Base-by-base conservation (phyloP, 2,329 filamentous ascomycete species). In the Nemania sp. region DNA sequence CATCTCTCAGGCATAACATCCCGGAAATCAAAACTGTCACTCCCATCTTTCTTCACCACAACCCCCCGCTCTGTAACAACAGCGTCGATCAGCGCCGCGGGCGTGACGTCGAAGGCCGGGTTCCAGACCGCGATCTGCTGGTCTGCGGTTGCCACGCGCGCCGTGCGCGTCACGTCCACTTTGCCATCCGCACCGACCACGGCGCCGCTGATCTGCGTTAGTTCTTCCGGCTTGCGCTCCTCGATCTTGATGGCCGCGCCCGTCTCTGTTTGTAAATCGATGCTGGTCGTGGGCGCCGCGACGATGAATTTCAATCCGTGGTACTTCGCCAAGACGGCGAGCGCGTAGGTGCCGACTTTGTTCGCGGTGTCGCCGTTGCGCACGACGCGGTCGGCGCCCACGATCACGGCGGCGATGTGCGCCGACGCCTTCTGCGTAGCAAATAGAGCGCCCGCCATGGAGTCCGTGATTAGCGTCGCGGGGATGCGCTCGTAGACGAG, bases 351-450 rank as follows among this genome's bases (percentile, higher is more conserved):
- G 46, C 94, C 94, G 57, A 99, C 95, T 77, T 99, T 99, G 77
- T 99, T 99, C 51, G 94, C 94, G 0, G 94, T 97, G 74, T 99
- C 94, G 24, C 94, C 94, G 66, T 99, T 99, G 45, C 91, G 89
- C 26, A 93, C 94, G 12, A 99, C 94, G 52, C 94, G 85, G 71
- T 99, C 94, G 2, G 94, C 94, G 23, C 94, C 94, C 0, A 99
- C 94, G 24, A 99, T 87, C 46, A 99, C 90, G 5, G 91, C 93
- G 5, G 84, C 82, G 55, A 99, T 89, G 65, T 86, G 85, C 67
- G 85, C 80, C 31, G 79, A 73, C 19, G 78, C 75, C 62, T 85
- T 85, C 40, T 82, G 75, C 20, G 81, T 82, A 17, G 75, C 73
- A 68, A 99, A 88, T 7, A 99, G 80, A 0, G 93, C 88, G 11